These are phyloP conservation scores for Epichloe gansuensis DNA, from an alignment of 2,329 filamentous ascomycete genomes.

Conservation along the genomic window DNA sequence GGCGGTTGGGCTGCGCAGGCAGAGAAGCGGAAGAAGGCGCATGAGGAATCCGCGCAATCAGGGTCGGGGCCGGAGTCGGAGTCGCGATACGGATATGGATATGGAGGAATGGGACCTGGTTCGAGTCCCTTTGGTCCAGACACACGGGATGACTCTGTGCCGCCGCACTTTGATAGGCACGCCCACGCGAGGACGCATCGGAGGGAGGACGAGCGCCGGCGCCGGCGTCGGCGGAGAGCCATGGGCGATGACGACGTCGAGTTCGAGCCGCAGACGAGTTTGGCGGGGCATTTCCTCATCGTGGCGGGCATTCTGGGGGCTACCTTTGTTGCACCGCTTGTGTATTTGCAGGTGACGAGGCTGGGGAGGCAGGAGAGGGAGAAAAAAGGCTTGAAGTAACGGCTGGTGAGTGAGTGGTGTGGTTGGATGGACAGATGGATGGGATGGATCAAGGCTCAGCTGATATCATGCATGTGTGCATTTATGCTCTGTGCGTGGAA, in stretches of 20 bases:
- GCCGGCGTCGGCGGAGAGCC: conserved; percentile 21
- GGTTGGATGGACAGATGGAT: not conserved
- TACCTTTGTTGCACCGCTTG: conserved; percentile 32
- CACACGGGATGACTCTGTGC: conserved; percentile 37
- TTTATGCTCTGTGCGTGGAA: too few species aligned
- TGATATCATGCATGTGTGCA: too few species aligned
- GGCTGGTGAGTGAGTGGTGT: not conserved
- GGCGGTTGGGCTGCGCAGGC: conserved; percentile 63
- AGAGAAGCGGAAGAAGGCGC: conserved; percentile 43
- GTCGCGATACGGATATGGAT: too few species aligned
- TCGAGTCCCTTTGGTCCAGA: conserved; percentile 31
- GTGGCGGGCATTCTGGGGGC: conserved; percentile 35
- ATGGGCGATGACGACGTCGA: conserved; percentile 25
- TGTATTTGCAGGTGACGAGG: conserved; percentile 26
- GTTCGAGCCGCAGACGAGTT: conserved; percentile 28
- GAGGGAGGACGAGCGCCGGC: conserved; percentile 39
- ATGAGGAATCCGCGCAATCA: conserved; percentile 25
- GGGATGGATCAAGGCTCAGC: not conserved
- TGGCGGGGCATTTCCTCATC: conserved; percentile 35
- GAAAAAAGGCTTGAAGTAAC: conserved; percentile 3
- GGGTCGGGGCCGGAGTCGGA: conserved; percentile 6
- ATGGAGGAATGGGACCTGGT: conserved; percentile 46
- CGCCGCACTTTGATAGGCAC: conserved; percentile 65
- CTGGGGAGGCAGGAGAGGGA: conserved; percentile 18
- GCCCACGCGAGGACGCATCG: conserved; percentile 64